phyloP scores from a whole-genome alignment of 2,329 filamentous ascomycete genomes.

The Knoxdaviesia capensis region DNA sequence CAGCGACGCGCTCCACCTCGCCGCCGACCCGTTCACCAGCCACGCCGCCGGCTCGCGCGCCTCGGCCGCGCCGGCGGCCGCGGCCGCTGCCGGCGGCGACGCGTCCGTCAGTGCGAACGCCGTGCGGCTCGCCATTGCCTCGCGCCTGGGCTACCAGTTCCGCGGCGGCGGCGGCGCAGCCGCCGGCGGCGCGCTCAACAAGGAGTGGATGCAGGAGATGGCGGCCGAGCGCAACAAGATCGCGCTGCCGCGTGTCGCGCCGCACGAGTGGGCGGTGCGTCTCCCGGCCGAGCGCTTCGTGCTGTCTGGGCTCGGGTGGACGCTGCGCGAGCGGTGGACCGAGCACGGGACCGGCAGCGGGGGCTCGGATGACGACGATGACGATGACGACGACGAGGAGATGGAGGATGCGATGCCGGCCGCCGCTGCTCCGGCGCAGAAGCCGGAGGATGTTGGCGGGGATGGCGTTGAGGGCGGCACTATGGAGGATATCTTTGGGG shows the following conservation, averaged over 20 bases:
- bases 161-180: slow-evolving; percentile 20
- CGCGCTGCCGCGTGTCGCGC: slow-evolving; percentile 38
- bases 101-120: slow-evolving; percentile 44
- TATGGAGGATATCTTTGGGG: slow-evolving; percentile 33
- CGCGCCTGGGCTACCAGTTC: slow-evolving; percentile 50
- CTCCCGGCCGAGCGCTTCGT: slow-evolving; percentile 50
- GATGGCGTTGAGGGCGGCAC: slow-evolving; percentile 28
- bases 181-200: slow-evolving; percentile 34
- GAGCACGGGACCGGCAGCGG: slow-evolving; percentile 17
- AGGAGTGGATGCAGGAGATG: slow-evolving; percentile 62
- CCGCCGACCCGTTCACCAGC: slow-evolving; percentile 44
- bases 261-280: slow-evolving; percentile 47
- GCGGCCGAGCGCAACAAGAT: slow-evolving; percentile 50
- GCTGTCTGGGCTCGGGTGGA: slow-evolving; percentile 45
- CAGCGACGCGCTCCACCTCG: slow-evolving; percentile 48
- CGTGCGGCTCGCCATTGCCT: slow-evolving; percentile 52
- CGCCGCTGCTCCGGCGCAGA: slow-evolving; percentile 15
- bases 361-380: slow-evolving; percentile 21
- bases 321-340: slow-evolving; percentile 37
- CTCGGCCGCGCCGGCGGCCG: slow-evolving; percentile 26
- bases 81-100: slow-evolving; percentile 24
- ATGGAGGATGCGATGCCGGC: slow-evolving; percentile 26
- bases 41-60: slow-evolving; percentile 33
- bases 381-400: slow-evolving; percentile 19
- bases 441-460: slow-evolving; percentile 20